Evolutionary conservation across 2,329 filamentous ascomycete genomes (phyloP), one percentile per base, ranked within the genome.

Genomic region (Thermothelomyces thermophilus): DNA sequence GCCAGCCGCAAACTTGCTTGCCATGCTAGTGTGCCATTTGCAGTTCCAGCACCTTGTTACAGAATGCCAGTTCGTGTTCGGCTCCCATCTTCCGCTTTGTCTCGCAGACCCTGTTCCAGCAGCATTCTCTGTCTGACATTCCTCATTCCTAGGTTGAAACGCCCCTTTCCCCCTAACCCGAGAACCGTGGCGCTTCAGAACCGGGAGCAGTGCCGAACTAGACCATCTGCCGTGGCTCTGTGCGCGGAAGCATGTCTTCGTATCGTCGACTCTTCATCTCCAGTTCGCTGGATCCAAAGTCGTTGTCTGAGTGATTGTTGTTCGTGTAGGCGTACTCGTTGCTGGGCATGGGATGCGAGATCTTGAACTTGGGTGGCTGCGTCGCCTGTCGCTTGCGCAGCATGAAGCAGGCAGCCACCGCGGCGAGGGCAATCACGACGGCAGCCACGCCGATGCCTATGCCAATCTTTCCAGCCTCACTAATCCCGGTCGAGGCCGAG

Each of bases 191-290:
- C 45, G 41, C 19, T 47, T 17, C 36, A 19, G 30, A 19, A n/a
- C 22, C 37, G 16, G 24, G 31, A 26, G 22, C 39, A 46, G 26
- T 31, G 47, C 7, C 26, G 33, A 22, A 34, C 56, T 53, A 63
- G 5, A 67, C 63, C 62, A 68, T 66, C 16, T 61, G 59, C 49
- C 70, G 67, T 10, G 78, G 77, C 41, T 73, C 69, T 52, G 72
- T 68, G 39, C 75, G 67, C 24, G 76, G 76, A 19, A 76, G 58
- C 75, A 80, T 76, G 55, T 81, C 77, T 62, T 81, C 77, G 55
- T 81, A 81, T 36, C 75, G 70, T 52, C 73, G 70, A 3, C 75
- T 71, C 52, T 73, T 72, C 59, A 73, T 66, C 56, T 80, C 76
- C 37, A 79, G 67, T 41, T 76, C 74, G 14, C 64, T 61, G 41